phyloP scores from a whole-genome alignment of 2,329 filamentous ascomycete species.

The Calonectria henricotiae region DNA sequence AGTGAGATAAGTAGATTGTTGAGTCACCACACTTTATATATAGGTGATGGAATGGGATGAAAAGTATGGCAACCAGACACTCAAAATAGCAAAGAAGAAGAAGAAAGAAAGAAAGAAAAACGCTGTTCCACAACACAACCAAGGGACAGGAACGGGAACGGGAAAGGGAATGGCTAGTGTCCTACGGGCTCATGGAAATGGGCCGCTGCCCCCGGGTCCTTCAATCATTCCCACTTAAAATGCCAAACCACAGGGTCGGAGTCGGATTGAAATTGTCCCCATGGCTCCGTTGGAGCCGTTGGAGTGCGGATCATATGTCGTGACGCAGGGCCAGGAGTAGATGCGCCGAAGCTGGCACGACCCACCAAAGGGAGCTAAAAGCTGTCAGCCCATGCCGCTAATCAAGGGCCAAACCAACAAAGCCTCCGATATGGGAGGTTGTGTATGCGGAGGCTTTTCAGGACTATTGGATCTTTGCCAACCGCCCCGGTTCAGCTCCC shows the following conservation, averaged over 20 bases:
- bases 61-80: neutral
- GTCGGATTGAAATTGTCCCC: slow-evolving; percentile 8
- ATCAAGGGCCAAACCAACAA: too few relatives aligned
- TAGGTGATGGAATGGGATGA: slow-evolving; percentile 6
- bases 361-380: slow-evolving; percentile 21
- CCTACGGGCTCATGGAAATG: slow-evolving; percentile 2
- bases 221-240: neutral
- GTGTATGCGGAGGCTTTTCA: slow-evolving; percentile 1
- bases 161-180: neutral
- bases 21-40: slow-evolving; percentile 8
- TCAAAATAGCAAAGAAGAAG: neutral
- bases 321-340: neutral
- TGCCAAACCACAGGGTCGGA: neutral
- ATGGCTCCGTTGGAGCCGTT: slow-evolving; percentile 17
- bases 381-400: slow-evolving; percentile 14
- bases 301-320: neutral
- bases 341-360: slow-evolving; percentile 28
- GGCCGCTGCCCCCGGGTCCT: neutral
- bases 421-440: neutral
- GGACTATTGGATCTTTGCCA: neutral
- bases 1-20: neutral
- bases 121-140: neutral
- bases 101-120: too few relatives aligned
- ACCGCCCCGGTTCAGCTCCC: neutral
- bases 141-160: neutral